phyloP scores from a whole-genome alignment of 2,329 filamentous ascomycete species.

The Neonectria sp. region DNA sequence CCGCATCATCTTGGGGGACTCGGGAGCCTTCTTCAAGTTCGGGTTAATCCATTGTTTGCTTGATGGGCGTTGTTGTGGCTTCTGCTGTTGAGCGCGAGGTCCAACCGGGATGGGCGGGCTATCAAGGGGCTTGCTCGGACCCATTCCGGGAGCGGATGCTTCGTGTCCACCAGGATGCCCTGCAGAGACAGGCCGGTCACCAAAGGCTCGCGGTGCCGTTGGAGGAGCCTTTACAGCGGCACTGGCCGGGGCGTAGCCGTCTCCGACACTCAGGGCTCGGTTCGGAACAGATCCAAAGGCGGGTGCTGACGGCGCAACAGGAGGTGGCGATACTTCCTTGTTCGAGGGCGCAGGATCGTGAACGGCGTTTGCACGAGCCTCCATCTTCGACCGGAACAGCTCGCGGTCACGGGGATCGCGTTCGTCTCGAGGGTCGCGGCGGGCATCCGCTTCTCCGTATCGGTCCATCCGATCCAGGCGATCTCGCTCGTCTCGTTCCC shows the following conservation, averaged over 20 bases:
- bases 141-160: slow-evolving; percentile 52
- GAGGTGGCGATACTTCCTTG: slow-evolving; percentile 71
- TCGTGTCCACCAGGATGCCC: slow-evolving; percentile 57
- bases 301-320: slow-evolving; percentile 70
- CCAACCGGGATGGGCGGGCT: slow-evolving; percentile 67
- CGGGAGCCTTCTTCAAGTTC: slow-evolving; percentile 65
- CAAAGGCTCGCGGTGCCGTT: slow-evolving; percentile 67
- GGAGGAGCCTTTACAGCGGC: slow-evolving; percentile 65
- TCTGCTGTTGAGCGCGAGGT: slow-evolving; percentile 66
- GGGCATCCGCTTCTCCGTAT: slow-evolving; percentile 57
- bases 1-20: slow-evolving; percentile 67
- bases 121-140: slow-evolving; percentile 62
- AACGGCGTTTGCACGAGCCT: slow-evolving; percentile 61
- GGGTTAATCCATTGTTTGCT: slow-evolving; percentile 75
- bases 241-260: slow-evolving; percentile 48
- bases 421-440: slow-evolving; percentile 64
- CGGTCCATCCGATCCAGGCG: slow-evolving; percentile 59
- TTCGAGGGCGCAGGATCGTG: slow-evolving; percentile 63
- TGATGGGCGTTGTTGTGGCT: slow-evolving; percentile 61
- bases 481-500: slow-evolving; percentile 71
- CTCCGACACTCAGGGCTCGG: slow-evolving; percentile 55
- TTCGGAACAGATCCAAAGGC: slow-evolving; percentile 71
- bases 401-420: slow-evolving; percentile 64
- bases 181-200: slow-evolving; percentile 64
- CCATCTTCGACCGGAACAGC: slow-evolving; percentile 64